Evolutionary conservation across 2,329 filamentous ascomycete genomes (phyloP).

Genomic region (Cylindrodendrum hubeiense): DNA sequence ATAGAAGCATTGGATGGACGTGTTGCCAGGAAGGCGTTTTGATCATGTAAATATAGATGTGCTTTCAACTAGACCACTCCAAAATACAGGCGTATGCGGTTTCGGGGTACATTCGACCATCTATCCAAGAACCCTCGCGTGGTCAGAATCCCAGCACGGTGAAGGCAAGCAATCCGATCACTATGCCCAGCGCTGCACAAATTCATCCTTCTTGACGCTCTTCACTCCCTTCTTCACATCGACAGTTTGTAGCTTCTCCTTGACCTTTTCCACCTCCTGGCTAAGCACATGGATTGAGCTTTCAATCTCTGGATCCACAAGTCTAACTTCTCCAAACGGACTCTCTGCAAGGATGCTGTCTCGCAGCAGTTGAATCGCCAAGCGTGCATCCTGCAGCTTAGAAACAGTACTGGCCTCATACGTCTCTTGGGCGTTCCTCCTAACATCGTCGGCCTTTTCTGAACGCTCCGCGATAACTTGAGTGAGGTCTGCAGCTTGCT

Average conservation of each 20-base stretch:
- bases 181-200: constrained; percentile 53
- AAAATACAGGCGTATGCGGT: constrained; percentile 25
- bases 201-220: constrained; percentile 63
- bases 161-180: not conserved
- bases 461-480: constrained; percentile 55
- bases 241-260: constrained; percentile 53
- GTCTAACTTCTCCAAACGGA: constrained; percentile 59
- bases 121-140: not conserved
- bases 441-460: constrained; percentile 58
- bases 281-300: constrained; percentile 60
- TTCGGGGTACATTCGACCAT: not conserved
- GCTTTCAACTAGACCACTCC: constrained; percentile 24
- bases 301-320: constrained; percentile 67
- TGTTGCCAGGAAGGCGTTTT: constrained; percentile 19
- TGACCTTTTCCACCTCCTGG: constrained; percentile 58
- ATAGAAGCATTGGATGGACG: constrained; percentile 16
- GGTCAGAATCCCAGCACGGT: not conserved
- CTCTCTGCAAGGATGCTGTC: constrained; percentile 68
- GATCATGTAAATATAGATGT: constrained; percentile 26
- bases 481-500: constrained; percentile 48
- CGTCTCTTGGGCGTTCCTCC: constrained; percentile 59
- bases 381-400: constrained; percentile 60
- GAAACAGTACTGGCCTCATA: constrained; percentile 59
- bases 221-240: constrained; percentile 53
- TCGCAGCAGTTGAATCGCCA: constrained; percentile 62